Base-by-base conservation (phyloP, 768 basidiomycete genomes). In the Cytidiella melzeri region DNA sequence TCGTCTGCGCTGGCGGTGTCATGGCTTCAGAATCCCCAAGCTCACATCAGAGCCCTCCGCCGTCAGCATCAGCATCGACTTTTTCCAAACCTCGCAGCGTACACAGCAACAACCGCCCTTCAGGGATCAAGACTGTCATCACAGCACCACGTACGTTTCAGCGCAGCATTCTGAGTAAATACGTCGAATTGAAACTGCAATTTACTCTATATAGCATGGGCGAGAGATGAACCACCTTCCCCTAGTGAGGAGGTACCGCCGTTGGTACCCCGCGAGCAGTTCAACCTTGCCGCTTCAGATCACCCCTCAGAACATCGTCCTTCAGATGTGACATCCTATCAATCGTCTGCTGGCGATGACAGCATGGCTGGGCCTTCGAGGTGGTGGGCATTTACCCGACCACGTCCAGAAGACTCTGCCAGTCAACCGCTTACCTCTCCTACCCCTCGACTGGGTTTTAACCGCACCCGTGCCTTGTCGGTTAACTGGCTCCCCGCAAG, bases 171-270 rank as follows among this genome's bases (percentile, higher is more conserved):
- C 23, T 41, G 7, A 21, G 13, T 15, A 9, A 25, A n/a, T 39
- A 24, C 10, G 4, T 13, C 45, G 26, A 30, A 1, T 9, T 7
- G n/a, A 44, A 37, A 18, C 48, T 50, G 51, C n/a, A n/a, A 51
- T 38, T 3, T 2, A 13, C 38, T n/a, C 3, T 23, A 30, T 2
- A 4, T 46, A 92, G 88, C 89, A 43, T 92, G 88, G 88, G 89
- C 88, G 3, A 73, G 77, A 56, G 84, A 91, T 61, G 89, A 92
- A 60, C 87, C 87, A 3, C 85, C 86, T 3, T 88, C 87, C 0
- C 85, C 87, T 1, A 76, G 69, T 3, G 74, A 74, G 39, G 57
- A 64, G 26, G 61, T 61, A 38, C 74, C 80, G 42, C 72, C 71
- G 25, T 55, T 59, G 4, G 58, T 57, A 52, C 59, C 61, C 15